Evolutionary conservation across 2,329 filamentous ascomycete species (phyloP).

Genomic region (Botrytis sinoallii): DNA sequence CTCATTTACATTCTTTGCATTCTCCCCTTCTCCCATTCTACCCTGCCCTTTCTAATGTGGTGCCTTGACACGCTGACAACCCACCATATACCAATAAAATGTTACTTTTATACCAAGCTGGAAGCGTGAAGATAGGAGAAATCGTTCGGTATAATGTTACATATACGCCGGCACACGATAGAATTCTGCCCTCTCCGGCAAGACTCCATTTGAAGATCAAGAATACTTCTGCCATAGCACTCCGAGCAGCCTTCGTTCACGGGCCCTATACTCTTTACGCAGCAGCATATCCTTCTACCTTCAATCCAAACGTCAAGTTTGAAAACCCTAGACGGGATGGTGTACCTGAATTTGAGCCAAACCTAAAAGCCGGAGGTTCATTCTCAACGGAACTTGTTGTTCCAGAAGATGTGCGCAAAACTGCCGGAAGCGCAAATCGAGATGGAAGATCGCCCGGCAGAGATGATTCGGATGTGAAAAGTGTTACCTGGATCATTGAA

Average conservation of each 20-base stretch:
- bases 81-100: constrained; percentile 48
- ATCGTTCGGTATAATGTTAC: constrained; percentile 89
- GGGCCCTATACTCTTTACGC: constrained; percentile 90
- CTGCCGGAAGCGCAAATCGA: constrained; percentile 49
- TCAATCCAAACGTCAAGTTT: constrained; percentile 78
- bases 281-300: constrained; percentile 78
- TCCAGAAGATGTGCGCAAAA: constrained; percentile 71
- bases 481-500: constrained; percentile 84
- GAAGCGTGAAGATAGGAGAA: constrained; percentile 90
- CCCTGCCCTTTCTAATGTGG: neutral
- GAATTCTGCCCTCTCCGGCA: constrained; percentile 81
- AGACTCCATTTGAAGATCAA: constrained; percentile 82
- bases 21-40: too few relatives aligned
- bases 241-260: constrained; percentile 93
- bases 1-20: neutral
- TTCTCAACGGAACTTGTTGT: constrained; percentile 81
- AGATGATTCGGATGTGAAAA: constrained; percentile 47
- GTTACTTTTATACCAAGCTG: constrained; percentile 87
- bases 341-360: constrained; percentile 88
- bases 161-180: constrained; percentile 85
- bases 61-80: neutral
- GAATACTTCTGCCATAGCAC: constrained; percentile 84
- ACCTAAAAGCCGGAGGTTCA: constrained; percentile 87
- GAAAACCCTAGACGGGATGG: constrained; percentile 68
- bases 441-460: constrained; percentile 42